These are phyloP conservation scores for Carex myosuroides DNA, from an alignment of 176 grass and related monocot genomes.

Conservation along the genomic window DNA sequence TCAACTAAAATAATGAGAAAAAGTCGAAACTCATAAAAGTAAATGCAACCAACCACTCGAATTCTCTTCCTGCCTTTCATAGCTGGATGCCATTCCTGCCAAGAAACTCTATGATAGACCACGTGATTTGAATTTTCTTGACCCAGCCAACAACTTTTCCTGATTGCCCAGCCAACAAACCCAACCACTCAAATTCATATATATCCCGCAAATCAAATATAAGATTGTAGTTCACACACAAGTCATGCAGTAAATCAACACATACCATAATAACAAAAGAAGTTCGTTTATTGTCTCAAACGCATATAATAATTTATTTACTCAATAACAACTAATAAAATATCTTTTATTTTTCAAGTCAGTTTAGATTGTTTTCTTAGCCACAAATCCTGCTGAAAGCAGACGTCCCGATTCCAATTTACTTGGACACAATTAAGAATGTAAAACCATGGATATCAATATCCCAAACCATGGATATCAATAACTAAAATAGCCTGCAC, in stretches of 20 bases:
- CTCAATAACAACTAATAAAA: neutral
- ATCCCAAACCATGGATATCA: slow-evolving; percentile 8
- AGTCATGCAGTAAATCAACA: neutral
- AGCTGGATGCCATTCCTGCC: neutral
- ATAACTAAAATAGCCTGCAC: neutral
- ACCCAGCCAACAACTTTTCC: neutral
- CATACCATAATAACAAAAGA: neutral
- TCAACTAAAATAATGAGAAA: neutral
- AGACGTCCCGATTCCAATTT: neutral
- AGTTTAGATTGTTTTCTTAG: neutral
- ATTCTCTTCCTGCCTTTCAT: neutral
- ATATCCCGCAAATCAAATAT: neutral
- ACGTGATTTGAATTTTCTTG: neutral
- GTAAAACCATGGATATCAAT: neutral
- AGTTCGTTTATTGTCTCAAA: neutral
- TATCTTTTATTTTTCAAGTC: neutral
- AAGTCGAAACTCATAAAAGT: slow-evolving; percentile 2
- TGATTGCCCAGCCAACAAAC: neutral
- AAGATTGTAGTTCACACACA: neutral
- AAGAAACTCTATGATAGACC: neutral
- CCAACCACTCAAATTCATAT: neutral
- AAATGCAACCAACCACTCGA: neutral
- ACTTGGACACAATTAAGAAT: slow-evolving; percentile 4
- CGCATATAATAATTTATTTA: neutral
- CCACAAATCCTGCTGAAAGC: neutral